Percentiles rank a stretch among this genome's conserved stretches.
phyloP scores from a whole-genome alignment of 768 basidiomycete genomes.

The Lactarius indigo region DNA sequence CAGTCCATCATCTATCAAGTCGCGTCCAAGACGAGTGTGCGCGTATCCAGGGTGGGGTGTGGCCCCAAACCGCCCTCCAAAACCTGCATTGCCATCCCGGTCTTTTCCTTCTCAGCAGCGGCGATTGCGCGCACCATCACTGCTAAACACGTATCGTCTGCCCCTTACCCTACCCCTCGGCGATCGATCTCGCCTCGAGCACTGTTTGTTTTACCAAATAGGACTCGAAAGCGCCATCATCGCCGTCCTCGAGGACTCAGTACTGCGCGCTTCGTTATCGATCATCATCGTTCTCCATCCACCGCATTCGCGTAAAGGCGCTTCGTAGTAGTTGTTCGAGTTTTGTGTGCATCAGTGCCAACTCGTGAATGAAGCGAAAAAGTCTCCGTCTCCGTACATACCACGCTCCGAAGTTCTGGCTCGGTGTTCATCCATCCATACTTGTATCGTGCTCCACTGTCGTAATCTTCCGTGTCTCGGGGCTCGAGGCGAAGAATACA shows the following conservation, averaged over 20 bases:
- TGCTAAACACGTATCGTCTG: neutral
- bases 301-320: neutral
- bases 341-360: neutral
- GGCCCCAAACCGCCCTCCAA: too few species aligned
- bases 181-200: neutral
- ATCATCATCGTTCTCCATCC: neutral
- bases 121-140: neutral
- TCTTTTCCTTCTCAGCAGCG: neutral
- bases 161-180: neutral
- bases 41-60: neutral
- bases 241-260: slow-evolving; percentile 10
- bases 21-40: neutral
- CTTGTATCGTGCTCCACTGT: neutral
- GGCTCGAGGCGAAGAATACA: slow-evolving; percentile 3
- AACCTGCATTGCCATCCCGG: too few species aligned
- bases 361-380: neutral
- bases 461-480: neutral
- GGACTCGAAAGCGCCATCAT: neutral
- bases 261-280: slow-evolving; percentile 9
- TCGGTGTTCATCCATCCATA: neutral
- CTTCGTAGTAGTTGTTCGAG: neutral
- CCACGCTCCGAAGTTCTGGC: neutral
- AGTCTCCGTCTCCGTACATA: neutral
- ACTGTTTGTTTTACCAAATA: neutral
- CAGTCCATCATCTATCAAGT: neutral